Percentiles rank a stretch among this genome's conserved stretches.
Evolutionary conservation across 2,329 filamentous ascomycete genomes (phyloP).

Genomic region (Aspergillus sp.): DNA sequence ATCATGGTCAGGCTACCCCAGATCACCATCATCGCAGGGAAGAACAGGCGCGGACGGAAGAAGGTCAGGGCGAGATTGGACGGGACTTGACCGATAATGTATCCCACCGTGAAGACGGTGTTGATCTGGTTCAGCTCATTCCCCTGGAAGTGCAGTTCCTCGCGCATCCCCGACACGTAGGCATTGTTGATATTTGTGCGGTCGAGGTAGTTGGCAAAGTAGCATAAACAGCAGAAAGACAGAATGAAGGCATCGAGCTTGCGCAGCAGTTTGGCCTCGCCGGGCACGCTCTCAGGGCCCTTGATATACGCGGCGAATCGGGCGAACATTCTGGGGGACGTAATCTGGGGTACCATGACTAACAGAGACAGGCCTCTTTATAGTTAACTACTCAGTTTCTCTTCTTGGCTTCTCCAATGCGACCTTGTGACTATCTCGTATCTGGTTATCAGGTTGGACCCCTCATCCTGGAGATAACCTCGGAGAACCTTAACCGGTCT

Average conservation of each 20-base stretch:
- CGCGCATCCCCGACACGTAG: constrained; percentile 40
- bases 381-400: background rate
- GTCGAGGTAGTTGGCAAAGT: constrained; percentile 51
- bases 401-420: no score
- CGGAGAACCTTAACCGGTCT: no score
- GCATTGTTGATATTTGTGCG: constrained; percentile 51
- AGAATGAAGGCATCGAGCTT: constrained; percentile 54
- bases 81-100: constrained; percentile 26
- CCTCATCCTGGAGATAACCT: no score
- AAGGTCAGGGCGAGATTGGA: constrained; percentile 27
- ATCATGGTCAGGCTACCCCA: constrained; percentile 36
- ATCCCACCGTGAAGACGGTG: constrained; percentile 27
- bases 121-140: constrained; percentile 30
- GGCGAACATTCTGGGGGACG: background rate
- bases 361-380: background rate
- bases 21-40: constrained; percentile 30
- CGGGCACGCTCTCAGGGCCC: constrained; percentile 7
- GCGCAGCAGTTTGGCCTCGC: constrained; percentile 40
- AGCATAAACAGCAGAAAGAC: constrained; percentile 46
- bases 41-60: constrained; percentile 26
- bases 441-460: background rate
- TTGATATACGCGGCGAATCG: constrained; percentile 9
- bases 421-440: background rate
- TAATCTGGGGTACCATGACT: background rate
- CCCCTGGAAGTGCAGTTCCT: constrained; percentile 33